Evolutionary conservation across 2,329 filamentous ascomycete genomes (phyloP).

Genomic region (Neopestalotiopsis rosae): DNA sequence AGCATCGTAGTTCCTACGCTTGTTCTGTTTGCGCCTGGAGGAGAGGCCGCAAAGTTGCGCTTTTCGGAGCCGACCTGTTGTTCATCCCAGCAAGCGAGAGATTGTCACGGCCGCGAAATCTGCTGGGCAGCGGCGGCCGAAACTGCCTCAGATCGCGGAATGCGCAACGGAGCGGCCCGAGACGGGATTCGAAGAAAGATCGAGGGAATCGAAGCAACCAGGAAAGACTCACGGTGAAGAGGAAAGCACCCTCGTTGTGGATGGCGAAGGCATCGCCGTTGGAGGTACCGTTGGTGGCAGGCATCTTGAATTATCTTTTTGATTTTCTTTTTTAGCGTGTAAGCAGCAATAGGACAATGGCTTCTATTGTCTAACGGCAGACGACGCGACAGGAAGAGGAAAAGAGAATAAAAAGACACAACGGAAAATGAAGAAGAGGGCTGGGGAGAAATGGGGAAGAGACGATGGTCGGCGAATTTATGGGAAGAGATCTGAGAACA

Average conservation of each 20-base stretch:
- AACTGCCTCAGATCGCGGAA: background rate
- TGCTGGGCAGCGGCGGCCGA: background rate
- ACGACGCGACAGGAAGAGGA: background rate
- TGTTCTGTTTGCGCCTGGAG: background rate
- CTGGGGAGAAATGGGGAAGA: background rate
- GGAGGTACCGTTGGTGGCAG: constrained; percentile 55
- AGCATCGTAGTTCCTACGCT: constrained; percentile 19
- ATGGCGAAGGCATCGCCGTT: constrained; percentile 44
- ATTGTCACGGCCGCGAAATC: background rate
- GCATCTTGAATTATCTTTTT: constrained; percentile 55
- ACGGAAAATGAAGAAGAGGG: background rate
- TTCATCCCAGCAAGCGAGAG: background rate
- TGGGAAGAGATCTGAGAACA: background rate
- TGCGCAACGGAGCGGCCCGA: background rate
- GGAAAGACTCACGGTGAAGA: constrained; percentile 71
- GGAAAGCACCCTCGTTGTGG: constrained; percentile 73
- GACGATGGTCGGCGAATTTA: background rate
- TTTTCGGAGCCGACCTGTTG: background rate
- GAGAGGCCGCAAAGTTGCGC: background rate
- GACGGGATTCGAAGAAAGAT: background rate
- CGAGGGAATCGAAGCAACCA: background rate
- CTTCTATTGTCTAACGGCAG: constrained; percentile 4
- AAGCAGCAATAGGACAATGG: background rate
- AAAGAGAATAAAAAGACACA: background rate
- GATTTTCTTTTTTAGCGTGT: background rate